Percentiles rank a stretch among this genome's conserved stretches.
Conservation (phyloP, 805 yeast genomes). For the Torulaspora gathmanii region DNA sequence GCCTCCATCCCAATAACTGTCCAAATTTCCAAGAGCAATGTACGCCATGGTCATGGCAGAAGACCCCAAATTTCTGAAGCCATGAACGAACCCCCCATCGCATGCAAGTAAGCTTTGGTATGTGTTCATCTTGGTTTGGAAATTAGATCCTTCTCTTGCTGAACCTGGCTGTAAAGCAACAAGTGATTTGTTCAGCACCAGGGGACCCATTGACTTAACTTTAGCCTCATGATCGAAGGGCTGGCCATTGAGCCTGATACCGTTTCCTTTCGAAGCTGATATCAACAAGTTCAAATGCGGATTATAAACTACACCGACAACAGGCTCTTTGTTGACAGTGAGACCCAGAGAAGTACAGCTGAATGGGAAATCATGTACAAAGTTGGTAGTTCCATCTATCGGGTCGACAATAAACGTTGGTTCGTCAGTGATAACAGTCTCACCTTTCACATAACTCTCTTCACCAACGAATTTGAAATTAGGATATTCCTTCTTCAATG, state of each 20-base stretch:
- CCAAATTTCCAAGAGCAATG: conserved; percentile 56
- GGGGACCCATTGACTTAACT: conserved; percentile 71
- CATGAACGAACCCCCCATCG: conserved; percentile 89
- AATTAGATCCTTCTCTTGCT: conserved; percentile 80
- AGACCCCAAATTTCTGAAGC: conserved; percentile 58
- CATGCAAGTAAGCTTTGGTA: conserved; percentile 78
- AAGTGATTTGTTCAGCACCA: conserved; percentile 77
- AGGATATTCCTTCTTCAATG: conserved; percentile 40
- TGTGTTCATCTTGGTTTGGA: conserved; percentile 74
- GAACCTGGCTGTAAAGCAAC: conserved; percentile 89
- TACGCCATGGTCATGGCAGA: conserved; percentile 60
- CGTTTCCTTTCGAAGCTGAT: conserved; percentile 51
- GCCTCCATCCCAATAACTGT: conserved; percentile 67
- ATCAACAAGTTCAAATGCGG: conserved; percentile 52
- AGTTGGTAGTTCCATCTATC: conserved; percentile 59
- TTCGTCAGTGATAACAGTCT: conserved; percentile 41
- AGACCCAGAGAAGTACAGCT: conserved; percentile 62
- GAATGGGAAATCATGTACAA: conserved; percentile 56
- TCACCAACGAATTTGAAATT: conserved; percentile 54
- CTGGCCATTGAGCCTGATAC: conserved; percentile 49
- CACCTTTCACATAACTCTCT: conserved; percentile 50
- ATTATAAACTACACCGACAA: conserved; percentile 60
- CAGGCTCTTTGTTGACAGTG: conserved; percentile 45
- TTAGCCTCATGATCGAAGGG: conserved; percentile 55
- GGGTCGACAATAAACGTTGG: conserved; percentile 63